Conservation (phyloP, 352 stramenopile genomes). For the Phytophthora podocarpi region DNA sequence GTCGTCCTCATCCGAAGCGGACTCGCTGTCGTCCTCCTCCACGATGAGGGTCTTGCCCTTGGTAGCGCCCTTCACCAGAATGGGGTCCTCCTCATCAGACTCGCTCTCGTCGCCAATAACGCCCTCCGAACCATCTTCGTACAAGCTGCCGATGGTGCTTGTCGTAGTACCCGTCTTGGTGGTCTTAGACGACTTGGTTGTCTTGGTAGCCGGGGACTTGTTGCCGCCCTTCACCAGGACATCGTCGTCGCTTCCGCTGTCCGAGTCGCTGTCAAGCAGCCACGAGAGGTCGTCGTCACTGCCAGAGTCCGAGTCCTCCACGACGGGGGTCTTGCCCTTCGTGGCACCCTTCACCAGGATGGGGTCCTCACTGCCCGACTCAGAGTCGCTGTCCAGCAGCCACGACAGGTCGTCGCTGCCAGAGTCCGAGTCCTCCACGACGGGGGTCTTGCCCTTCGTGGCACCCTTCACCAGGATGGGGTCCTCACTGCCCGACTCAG, state of each 20-base stretch:
- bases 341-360: conserved; percentile 25
- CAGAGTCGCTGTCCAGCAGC: conserved; percentile 17
- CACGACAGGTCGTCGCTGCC: conserved; percentile 27
- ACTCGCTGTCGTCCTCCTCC: conserved; percentile 14
- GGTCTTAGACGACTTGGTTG: conserved; percentile 10
- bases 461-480: neutral
- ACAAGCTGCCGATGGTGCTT: conserved; percentile 8
- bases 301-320: neutral
- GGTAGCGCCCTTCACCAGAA: conserved; percentile 24
- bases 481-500: conserved; percentile 5
- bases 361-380: neutral
- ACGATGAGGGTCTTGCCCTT: too few relatives aligned
- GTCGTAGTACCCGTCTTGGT: conserved; percentile 8
- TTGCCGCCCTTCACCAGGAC: conserved; percentile 19
- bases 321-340: too few relatives aligned
- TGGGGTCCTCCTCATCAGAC: conserved; percentile 18
- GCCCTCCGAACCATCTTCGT: conserved; percentile 24
- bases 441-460: neutral
- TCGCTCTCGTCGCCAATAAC: conserved; percentile 16
- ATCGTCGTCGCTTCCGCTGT: neutral
- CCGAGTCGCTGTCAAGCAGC: conserved; percentile 18
- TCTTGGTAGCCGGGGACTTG: conserved; percentile 12
- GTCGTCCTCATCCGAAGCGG: conserved; percentile 26
- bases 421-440: too few relatives aligned
- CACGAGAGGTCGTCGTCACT: conserved; percentile 28